Evolutionary conservation across 371 early-diverging fungal genomes (phyloP).

Genomic region (Mortierella sp.): DNA sequence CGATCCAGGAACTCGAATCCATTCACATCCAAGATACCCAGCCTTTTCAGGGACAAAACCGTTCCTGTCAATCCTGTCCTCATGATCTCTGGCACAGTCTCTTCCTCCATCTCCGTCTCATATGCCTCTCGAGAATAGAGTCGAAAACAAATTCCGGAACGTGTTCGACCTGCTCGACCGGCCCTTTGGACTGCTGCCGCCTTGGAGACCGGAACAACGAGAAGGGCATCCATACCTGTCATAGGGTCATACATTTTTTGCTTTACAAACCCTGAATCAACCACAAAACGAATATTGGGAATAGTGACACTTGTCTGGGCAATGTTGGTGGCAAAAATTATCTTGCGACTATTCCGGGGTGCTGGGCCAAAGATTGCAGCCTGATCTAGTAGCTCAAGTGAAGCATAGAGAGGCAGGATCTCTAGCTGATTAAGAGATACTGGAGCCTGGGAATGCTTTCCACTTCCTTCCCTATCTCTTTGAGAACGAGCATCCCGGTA

Average conservation of each 20-base stretch:
- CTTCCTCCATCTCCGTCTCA: slow-evolving; percentile 85
- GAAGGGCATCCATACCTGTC: slow-evolving; percentile 86
- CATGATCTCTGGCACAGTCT: slow-evolving; percentile 96
- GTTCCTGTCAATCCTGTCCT: slow-evolving; percentile 91
- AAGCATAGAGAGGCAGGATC: slow-evolving; percentile 93
- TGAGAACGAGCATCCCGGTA: slow-evolving; percentile 59
- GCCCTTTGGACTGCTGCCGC: slow-evolving; percentile 97
- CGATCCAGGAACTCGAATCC: slow-evolving; percentile 98
- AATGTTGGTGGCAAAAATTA: slow-evolving; percentile 99
- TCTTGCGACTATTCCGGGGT: slow-evolving; percentile 83
- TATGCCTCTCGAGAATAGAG: slow-evolving; percentile 93
- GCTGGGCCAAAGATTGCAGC: slow-evolving; percentile 93
- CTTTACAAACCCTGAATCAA: slow-evolving; percentile 95
- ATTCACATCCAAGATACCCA: slow-evolving; percentile 93
- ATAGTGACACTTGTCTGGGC: slow-evolving; percentile 99
- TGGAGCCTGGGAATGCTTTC: background rate
- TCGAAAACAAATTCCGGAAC: slow-evolving; percentile 95
- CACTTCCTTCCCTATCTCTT: slow-evolving; percentile 57
- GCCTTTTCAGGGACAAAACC: slow-evolving; percentile 88
- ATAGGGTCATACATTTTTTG: slow-evolving; percentile 84
- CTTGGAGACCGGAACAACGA: slow-evolving; percentile 84
- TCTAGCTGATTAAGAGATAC: slow-evolving; percentile 55
- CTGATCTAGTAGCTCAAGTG: slow-evolving; percentile 90
- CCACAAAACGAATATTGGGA: slow-evolving; percentile 90
- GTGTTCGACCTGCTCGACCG: slow-evolving; percentile 94